A percentile compares a stretch with the other conserved stretches of the same genome.
phyloP scores from a whole-genome alignment of 2,329 filamentous ascomycete species.

The Pyrenochaeta sp. region DNA sequence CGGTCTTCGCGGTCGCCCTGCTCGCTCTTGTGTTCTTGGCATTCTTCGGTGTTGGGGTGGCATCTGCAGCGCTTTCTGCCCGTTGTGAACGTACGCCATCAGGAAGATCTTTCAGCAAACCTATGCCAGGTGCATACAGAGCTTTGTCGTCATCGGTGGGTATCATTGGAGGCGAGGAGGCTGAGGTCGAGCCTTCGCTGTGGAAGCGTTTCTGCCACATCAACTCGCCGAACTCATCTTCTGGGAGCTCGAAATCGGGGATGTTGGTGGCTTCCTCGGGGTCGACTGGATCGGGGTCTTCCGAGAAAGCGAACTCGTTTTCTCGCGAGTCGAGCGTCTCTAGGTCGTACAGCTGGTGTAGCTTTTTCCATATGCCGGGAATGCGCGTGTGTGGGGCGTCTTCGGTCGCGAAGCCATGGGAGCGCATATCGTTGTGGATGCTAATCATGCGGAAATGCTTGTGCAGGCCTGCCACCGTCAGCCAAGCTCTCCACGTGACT shows the following conservation, averaged over 20 bases:
- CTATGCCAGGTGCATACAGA: conserved; percentile 42
- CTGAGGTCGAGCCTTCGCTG: conserved; percentile 30
- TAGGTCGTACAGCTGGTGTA: conserved; percentile 84
- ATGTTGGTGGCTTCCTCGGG: conserved; percentile 43
- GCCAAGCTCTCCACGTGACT: neutral
- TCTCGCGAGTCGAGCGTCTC: conserved; percentile 86
- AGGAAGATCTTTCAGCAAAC: conserved; percentile 43
- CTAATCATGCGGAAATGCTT: conserved; percentile 63
- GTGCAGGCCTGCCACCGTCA: conserved; percentile 61
- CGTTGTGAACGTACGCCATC: conserved; percentile 36
- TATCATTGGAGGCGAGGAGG: conserved; percentile 43
- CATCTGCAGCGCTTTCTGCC: conserved; percentile 39
- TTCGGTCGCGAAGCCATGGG: conserved; percentile 73
- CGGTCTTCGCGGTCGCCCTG: conserved; percentile 31
- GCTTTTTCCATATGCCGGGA: conserved; percentile 89
- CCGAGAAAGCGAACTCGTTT: conserved; percentile 64
- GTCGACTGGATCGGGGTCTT: conserved; percentile 62
- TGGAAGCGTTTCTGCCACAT: conserved; percentile 55
- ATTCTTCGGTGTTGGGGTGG: conserved; percentile 40
- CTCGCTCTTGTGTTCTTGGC: conserved; percentile 38
- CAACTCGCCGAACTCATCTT: conserved; percentile 53
- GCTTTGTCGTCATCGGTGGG: conserved; percentile 43
- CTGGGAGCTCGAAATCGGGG: conserved; percentile 54
- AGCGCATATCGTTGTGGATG: conserved; percentile 48
- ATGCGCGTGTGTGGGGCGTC: conserved; percentile 82